Conservation (phyloP, 164 flowering plant species). For the Kingdonia uniflora region DNA sequence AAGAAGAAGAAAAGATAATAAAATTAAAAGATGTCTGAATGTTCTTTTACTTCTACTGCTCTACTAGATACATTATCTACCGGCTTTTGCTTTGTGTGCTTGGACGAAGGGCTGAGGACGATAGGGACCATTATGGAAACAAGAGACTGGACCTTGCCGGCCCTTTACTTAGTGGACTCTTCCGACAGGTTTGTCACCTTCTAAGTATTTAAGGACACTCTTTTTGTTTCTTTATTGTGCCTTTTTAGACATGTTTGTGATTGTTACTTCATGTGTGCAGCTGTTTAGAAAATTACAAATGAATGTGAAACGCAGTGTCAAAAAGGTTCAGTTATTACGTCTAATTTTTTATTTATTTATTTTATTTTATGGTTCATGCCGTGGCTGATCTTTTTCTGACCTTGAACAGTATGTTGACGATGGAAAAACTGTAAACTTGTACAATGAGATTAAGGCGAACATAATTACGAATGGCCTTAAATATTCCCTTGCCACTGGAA, state of each 20-base stretch:
- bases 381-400: no score
- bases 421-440: slow-evolving; percentile 91
- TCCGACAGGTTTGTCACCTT: slow-evolving; percentile 65
- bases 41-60: neutral
- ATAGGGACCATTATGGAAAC: slow-evolving; percentile 97
- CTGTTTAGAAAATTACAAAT: slow-evolving; percentile 92
- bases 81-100: slow-evolving; percentile 87
- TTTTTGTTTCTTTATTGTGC: neutral
- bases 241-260: neutral
- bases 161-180: slow-evolving; percentile 90
- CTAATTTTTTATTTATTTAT: no score
- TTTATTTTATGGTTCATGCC: no score
- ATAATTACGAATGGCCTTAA: slow-evolving; percentile 97
- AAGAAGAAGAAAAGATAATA: no score
- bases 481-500: slow-evolving; percentile 96
- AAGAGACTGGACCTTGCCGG: slow-evolving; percentile 99
- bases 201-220: neutral
- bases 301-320: slow-evolving; percentile 87
- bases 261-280: slow-evolving; percentile 33
- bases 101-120: slow-evolving; percentile 96
- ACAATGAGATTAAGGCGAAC: slow-evolving; percentile 95
- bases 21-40: neutral
- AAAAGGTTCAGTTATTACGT: slow-evolving; percentile 41
- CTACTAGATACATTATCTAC: slow-evolving; percentile 75
- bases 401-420: slow-evolving; percentile 78